Evolutionary conservation across 2,329 filamentous ascomycete species (phyloP).

Genomic region (Byssoonygena ceratinophila): DNA sequence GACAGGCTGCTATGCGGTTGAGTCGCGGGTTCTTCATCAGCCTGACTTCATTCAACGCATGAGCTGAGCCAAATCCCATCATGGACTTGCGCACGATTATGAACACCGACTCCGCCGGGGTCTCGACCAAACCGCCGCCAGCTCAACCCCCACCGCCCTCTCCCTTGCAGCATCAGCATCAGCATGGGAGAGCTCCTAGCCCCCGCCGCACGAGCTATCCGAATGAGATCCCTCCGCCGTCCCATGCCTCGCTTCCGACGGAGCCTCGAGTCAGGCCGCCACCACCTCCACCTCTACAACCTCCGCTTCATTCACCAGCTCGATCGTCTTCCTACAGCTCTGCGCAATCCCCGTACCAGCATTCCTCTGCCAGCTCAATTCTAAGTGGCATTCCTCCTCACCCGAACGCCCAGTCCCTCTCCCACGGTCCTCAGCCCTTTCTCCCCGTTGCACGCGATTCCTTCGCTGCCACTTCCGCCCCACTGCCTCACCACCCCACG

Average conservation of each 20-base stretch:
- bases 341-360: constrained; percentile 34
- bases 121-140: constrained; percentile 16
- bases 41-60: background rate
- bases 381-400: constrained; percentile 23
- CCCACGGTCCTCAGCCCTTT: constrained; percentile 17
- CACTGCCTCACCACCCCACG: constrained; percentile 18
- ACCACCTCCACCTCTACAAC: constrained; percentile 38
- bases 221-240: background rate
- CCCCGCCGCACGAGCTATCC: constrained; percentile 8
- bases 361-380: constrained; percentile 25
- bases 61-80: constrained; percentile 16
- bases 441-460: constrained; percentile 27
- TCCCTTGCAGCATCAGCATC: constrained; percentile 4
- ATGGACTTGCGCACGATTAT: constrained; percentile 47
- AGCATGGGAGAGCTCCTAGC: background rate
- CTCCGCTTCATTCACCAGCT: constrained; percentile 37
- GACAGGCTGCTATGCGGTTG: background rate
- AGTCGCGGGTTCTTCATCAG: background rate
- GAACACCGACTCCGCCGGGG: constrained; percentile 34
- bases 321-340: constrained; percentile 32
- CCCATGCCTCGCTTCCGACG: constrained; percentile 1
- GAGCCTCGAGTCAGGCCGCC: constrained; percentile 20
- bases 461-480: constrained; percentile 21
- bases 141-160: constrained; percentile 1
- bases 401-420: constrained; percentile 12